Percentiles rank a stretch among this genome's conserved stretches.
phyloP scores from a whole-genome alignment of 2,329 filamentous ascomycete species.

The Parastagonospora nodorum region DNA sequence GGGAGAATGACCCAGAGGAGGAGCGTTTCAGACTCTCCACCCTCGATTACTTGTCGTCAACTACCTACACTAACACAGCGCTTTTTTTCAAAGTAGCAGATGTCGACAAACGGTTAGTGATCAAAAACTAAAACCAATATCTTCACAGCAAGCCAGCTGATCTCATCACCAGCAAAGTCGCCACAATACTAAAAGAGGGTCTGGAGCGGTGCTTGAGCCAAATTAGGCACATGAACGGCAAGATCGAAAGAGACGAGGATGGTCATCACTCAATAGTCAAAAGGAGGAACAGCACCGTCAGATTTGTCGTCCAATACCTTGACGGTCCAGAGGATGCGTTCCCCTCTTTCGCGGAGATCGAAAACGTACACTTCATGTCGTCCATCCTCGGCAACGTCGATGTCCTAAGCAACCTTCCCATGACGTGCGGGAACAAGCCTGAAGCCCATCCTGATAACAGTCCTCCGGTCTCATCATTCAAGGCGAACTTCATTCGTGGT shows the following conservation, averaged over 20 bases:
- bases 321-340: not conserved
- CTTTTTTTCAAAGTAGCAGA: conserved; percentile 1
- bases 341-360: conserved; percentile 1
- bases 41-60: conserved; percentile 1
- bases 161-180: not conserved
- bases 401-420: not conserved
- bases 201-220: conserved; percentile 1
- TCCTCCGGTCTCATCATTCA: not conserved
- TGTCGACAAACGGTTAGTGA: not conserved
- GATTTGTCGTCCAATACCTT: conserved; percentile 1
- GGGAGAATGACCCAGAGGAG: conserved; percentile 2
- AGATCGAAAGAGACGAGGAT: conserved; percentile 2
- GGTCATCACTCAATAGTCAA: conserved; percentile 3
- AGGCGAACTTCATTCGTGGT: not conserved
- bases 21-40: conserved; percentile 2
- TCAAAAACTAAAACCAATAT: not conserved
- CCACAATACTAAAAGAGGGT: not conserved
- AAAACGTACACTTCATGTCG: not conserved
- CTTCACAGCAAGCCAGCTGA: not conserved
- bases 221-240: conserved; percentile 1
- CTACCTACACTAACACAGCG: not conserved
- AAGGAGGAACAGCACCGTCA: not conserved
- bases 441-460: conserved; percentile 2
- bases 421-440: conserved; percentile 3
- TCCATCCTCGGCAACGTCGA: not conserved